Conservation (phyloP, 805 yeast genomes). For the Saccharomycopsis capsularis region DNA sequence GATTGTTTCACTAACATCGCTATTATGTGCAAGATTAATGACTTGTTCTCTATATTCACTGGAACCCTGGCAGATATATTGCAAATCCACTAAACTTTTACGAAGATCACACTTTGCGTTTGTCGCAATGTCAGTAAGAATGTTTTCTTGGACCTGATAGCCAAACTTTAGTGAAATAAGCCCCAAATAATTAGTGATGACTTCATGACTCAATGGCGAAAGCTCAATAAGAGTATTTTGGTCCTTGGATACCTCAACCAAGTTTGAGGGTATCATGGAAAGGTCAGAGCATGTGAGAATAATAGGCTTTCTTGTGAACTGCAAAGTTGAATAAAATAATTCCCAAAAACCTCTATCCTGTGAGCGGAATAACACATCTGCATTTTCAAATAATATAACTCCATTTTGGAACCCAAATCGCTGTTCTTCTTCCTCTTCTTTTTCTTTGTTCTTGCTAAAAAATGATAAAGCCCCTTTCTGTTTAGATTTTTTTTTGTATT, state of each 20-base stretch:
- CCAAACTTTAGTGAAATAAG: conserved; percentile 34
- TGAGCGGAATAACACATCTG: conserved; percentile 67
- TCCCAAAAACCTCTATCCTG: conserved; percentile 79
- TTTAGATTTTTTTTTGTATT: no score
- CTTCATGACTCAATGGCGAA: conserved; percentile 19
- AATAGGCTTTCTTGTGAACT: conserved; percentile 60
- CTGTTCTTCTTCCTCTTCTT: conserved; percentile 20
- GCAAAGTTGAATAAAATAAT: conserved; percentile 53
- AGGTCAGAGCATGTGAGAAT: conserved; percentile 55
- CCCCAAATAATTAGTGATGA: conserved; percentile 35
- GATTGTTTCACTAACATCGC: neutral
- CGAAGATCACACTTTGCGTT: conserved; percentile 38
- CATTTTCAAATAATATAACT: conserved; percentile 76
- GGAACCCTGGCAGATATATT: conserved; percentile 28
- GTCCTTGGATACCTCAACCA: conserved; percentile 39
- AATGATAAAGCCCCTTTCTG: conserved; percentile 8
- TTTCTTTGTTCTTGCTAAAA: neutral
- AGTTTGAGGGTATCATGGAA: conserved; percentile 39
- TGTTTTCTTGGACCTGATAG: conserved; percentile 28
- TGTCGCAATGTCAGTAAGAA: conserved; percentile 29
- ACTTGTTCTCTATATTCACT: neutral
- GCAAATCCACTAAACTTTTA: conserved; percentile 39
- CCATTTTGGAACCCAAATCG: conserved; percentile 47
- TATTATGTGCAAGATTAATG: neutral
- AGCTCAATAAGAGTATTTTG: conserved; percentile 36